These are phyloP conservation scores for Gossypioides kirkii DNA, from an alignment of 345 rosid genomes.

Conservation along the genomic window DNA sequence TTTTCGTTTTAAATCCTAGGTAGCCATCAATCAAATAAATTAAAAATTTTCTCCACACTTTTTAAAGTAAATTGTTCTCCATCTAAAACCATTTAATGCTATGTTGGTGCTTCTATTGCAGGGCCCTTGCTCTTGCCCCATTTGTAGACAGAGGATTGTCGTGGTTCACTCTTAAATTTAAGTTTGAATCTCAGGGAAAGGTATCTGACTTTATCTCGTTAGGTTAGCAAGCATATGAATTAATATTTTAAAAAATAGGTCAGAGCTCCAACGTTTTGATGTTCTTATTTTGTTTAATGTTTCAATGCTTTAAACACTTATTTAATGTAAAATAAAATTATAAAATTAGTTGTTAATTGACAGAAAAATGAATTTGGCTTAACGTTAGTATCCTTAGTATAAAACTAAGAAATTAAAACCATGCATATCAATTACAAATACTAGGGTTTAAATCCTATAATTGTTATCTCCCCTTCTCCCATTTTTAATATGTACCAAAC, in stretches of 20 bases:
- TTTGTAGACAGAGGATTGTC: slow-evolving; percentile 75
- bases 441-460: too few relatives aligned
- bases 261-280: not conserved
- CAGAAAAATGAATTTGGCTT: too few relatives aligned
- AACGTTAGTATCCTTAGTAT: too few relatives aligned
- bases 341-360: too few relatives aligned
- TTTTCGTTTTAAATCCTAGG: not conserved
- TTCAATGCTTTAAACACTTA: too few relatives aligned
- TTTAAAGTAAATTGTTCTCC: not conserved
- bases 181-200: slow-evolving; percentile 71
- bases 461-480: too few relatives aligned
- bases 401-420: too few relatives aligned
- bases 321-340: too few relatives aligned
- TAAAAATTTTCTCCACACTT: not conserved
- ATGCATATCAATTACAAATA: too few relatives aligned
- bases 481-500: too few relatives aligned
- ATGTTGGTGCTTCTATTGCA: slow-evolving; percentile 23
- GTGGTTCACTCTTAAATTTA: slow-evolving; percentile 68
- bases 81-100: not conserved
- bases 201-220: slow-evolving; percentile 26
- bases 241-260: not conserved
- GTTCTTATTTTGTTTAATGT: too few relatives aligned
- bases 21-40: not conserved
- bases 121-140: slow-evolving; percentile 94
- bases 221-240: not conserved